Conservation (phyloP, 108 stramenopile species). For the Skeletonema menzelii region DNA sequence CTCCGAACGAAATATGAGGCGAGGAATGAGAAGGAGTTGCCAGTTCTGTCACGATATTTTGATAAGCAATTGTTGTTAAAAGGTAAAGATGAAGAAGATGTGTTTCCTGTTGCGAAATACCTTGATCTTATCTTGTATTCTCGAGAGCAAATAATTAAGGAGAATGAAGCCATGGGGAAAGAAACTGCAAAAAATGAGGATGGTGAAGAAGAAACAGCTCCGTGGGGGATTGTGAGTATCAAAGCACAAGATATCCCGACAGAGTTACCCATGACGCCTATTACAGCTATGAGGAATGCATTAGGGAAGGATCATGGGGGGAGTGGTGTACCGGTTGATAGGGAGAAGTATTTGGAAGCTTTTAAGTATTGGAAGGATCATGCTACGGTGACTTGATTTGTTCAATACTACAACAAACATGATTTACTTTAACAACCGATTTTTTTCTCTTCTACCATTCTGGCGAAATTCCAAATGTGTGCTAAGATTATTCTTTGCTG, state of each 20-base stretch:
- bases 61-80: constrained; percentile 53
- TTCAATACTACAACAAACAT: not conserved
- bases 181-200: constrained; percentile 5
- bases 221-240: constrained; percentile 98
- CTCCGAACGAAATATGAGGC: constrained; percentile 89
- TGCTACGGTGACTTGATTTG: constrained; percentile 53
- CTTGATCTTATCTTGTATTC: constrained; percentile 95
- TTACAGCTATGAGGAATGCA: constrained; percentile 98
- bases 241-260: constrained; percentile 93
- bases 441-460: not conserved
- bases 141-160: constrained; percentile 89
- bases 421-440: not conserved
- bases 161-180: constrained; percentile 84
- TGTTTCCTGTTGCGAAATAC: constrained; percentile 81
- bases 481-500: constrained; percentile 49
- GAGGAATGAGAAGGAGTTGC: constrained; percentile 88
- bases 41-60: constrained; percentile 87
- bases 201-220: constrained; percentile 53
- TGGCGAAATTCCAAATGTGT: too few species aligned
- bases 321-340: constrained; percentile 77
- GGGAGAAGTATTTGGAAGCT: constrained; percentile 81
- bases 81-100: constrained; percentile 26
- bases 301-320: constrained; percentile 94
- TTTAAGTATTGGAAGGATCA: constrained; percentile 87
- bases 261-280: constrained; percentile 97